These are phyloP conservation scores for Picea sitchensis DNA, from an alignment of 75 land plant genomes.

Conservation along the genomic window DNA sequence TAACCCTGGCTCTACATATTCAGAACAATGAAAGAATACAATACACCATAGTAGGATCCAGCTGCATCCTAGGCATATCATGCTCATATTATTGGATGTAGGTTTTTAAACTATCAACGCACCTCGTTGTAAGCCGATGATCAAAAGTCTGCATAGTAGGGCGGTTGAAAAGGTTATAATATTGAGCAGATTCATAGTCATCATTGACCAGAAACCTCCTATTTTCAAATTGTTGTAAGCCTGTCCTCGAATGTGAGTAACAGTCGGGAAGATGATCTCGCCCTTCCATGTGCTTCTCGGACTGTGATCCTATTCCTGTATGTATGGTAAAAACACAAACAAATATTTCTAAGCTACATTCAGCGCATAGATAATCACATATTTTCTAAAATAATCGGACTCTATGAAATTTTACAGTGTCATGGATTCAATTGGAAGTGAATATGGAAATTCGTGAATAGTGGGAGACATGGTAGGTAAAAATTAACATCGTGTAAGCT, in stretches of 20 bases:
- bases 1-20: not conserved
- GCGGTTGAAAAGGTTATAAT: not conserved
- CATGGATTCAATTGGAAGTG: not conserved
- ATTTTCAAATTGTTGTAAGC: not conserved
- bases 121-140: not conserved
- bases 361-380: not conserved
- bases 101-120: not conserved
- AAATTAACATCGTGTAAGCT: not conserved
- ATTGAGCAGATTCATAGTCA: not conserved
- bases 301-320: conserved; percentile 3
- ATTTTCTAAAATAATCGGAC: not conserved
- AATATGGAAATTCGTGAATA: not conserved
- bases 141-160: not conserved
- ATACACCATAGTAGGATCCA: too few relatives aligned
- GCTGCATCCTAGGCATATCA: not conserved
- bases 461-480: not conserved
- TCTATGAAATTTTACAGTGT: not conserved
- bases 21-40: too few relatives aligned
- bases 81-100: not conserved
- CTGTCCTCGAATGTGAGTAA: conserved; percentile 4
- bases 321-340: not conserved
- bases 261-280: not conserved
- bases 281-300: conserved; percentile 3
- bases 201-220: not conserved
- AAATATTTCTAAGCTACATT: not conserved